Base-by-base conservation (phyloP, 371 early-diverging fungal genomes). In the Mucor lusitanicus region DNA sequence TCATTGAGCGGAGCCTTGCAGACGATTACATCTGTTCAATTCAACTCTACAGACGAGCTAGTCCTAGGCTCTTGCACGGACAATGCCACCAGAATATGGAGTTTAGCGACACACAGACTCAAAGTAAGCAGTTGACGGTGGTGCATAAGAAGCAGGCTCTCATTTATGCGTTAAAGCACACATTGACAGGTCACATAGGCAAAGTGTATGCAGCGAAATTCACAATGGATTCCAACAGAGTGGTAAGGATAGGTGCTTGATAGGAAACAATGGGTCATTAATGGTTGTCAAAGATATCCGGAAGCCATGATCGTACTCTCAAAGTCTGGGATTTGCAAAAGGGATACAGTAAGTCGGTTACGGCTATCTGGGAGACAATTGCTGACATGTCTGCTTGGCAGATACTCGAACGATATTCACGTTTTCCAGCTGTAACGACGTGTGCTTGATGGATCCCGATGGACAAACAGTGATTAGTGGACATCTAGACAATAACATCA, bases 151-250 rank as follows among this genome's bases (percentile, higher is more conserved):
- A 40, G 8, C 5, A 25, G 40, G 9, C n/a, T 5, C 27, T 44
- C 25, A 27, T 21, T 21, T 65, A 15, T 63, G 58, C 25, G 61
- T 25, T 53, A 39, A 33, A 95, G 93, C 94, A 94, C 69, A 94
- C 97, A 12, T 83, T 98, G 70, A 96, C 95, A 0, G 98, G 99
- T 1, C 99, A 98, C 78, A 92, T 96, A 50, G 97, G 96, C 27
- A 94, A 95, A 76, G 96, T 98, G 0, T 93, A 87, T 71, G 80
- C 94, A 9, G 95, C 96, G 0, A 89, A 90, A 71, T 97, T 98
- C 61, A 92, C 84, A 62, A 76, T 87, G 1, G 92, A 94, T 68
- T 86, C 92, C 6, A 88, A 87, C 69, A 84, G 88, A 59, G 90
- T 98, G 67, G 94, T 94, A 81, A 72, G 76, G 1, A 17, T 40